Percentiles rank a stretch among this genome's conserved stretches.
Evolutionary conservation across 2,329 filamentous ascomycete species (phyloP).

Genomic region (Paradendryphiella salina): DNA sequence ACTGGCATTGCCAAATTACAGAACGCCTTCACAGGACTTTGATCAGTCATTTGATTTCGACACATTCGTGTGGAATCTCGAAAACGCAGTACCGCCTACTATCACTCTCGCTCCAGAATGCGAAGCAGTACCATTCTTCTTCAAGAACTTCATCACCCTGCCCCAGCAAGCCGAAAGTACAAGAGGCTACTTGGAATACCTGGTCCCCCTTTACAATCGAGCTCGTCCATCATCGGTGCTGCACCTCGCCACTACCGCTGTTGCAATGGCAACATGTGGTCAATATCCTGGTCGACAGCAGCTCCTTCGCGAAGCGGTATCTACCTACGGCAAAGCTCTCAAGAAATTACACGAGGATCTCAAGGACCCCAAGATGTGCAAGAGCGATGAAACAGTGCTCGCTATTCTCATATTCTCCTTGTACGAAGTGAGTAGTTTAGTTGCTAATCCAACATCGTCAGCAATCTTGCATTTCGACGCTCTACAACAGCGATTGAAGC

Average conservation of each 20-base stretch:
- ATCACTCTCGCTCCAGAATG: slow-evolving; percentile 41
- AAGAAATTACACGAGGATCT: slow-evolving; percentile 44
- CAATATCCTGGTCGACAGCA: slow-evolving; percentile 45
- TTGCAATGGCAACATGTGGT: slow-evolving; percentile 45
- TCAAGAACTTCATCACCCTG: slow-evolving; percentile 47
- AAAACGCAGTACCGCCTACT: slow-evolving; percentile 30
- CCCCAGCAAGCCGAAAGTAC: slow-evolving; percentile 46
- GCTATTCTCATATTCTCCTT: slow-evolving; percentile 48
- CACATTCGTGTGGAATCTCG: slow-evolving; percentile 38
- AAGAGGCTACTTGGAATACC: slow-evolving; percentile 46
- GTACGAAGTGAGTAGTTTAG: slow-evolving; percentile 45
- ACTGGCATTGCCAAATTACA: slow-evolving; percentile 23
- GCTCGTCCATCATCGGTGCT: slow-evolving; percentile 43
- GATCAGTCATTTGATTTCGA: slow-evolving; percentile 29
- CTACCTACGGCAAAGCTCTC: slow-evolving; percentile 46
- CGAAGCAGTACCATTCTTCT: slow-evolving; percentile 49
- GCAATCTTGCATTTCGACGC: slow-evolving; percentile 18
- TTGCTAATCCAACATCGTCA: slow-evolving; percentile 22
- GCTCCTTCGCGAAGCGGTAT: slow-evolving; percentile 41
- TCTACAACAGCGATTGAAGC: not conserved
- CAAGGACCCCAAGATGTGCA: slow-evolving; percentile 41
- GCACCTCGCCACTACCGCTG: slow-evolving; percentile 47
- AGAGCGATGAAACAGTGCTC: slow-evolving; percentile 47
- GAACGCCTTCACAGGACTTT: slow-evolving; percentile 17
- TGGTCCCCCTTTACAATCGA: slow-evolving; percentile 46